Evolutionary conservation across 2,329 filamentous ascomycete species (phyloP), one percentile per base, ranked within the genome.

Genomic region (Phialophora verrucosa): DNA sequence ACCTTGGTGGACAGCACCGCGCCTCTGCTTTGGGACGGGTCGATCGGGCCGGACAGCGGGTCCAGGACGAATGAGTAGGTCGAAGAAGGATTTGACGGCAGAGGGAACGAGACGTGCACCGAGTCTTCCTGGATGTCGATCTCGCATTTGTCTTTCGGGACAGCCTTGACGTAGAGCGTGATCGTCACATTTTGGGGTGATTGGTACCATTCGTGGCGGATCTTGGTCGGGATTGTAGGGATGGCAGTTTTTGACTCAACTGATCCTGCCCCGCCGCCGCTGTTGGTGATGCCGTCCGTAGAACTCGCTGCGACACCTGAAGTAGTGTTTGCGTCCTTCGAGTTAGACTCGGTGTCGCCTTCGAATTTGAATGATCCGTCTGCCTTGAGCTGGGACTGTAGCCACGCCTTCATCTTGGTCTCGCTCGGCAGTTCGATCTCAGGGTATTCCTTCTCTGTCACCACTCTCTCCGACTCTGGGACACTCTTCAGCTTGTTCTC

Each of bases 1-100:
- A 96, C 84, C 76, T 97, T 97, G 74, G 88, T 92, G 1, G 90
- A 83, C 50, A 90, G 89, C 62, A 96, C 85, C 0, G 83, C 85
- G 71, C 82, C 86, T 53, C 83, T 89, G 23, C 87, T 92, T 35
- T 83, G 78, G 1, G 82, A 73, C 0, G 86, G 78, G 60, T 91
- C 85, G 72, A 96, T 88, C 10, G 84, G 76, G 14, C 84, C 87
- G 76, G 84, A 92, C 3, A 94, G 85, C 5, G 90, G 88, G 20
- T 88, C 83, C 51, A 92, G 83, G 0, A 82, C 83, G 74, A 87
- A 89, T 67, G 86, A 83, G 70, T 86, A 90, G 50, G 85, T 83
- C 32, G 72, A 77, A 20, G 62, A 76, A 5, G 83, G 80, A 14
- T 83, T 82, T 42, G 78, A 82, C 20, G 77, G 76, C 35, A 85